Base-by-base conservation (phyloP, 805 yeast genomes). In the Wickerhamomyces bisporus region DNA sequence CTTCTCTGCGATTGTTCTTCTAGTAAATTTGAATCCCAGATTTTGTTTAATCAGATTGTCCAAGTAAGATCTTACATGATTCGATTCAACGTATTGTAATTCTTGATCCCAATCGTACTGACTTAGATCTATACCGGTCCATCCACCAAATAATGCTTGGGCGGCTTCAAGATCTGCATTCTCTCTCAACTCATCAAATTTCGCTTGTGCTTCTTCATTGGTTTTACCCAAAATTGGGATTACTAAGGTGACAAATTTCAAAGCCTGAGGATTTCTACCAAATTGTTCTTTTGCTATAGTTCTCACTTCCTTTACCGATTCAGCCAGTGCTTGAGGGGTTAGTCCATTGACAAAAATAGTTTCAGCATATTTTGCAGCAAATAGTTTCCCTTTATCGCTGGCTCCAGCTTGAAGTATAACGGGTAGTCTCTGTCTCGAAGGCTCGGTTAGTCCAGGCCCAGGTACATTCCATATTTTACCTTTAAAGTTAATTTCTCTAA, bases 331-430 rank as follows among this genome's bases (percentile, higher is more conserved):
- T 30, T 52, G 57, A 15, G 68, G 65, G 30, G 59, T 44, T 36
- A 50, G 53, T 13, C 53, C 52, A 17, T 56, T 49, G n/a, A 65
- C 48, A 36, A 64, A 65, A 5, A 65, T 60, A 6, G 55, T 58
- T 40, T 67, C 72, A 2, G 71, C 71, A 48, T 61, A 58, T 37
- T 60, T 57, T 12, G 73, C 71, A 7, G 71, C 72, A 45, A 64
- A 62, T 6, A 58, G 60, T 33, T 57, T 58, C 9, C 71, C 70
- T 10, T 53, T 55, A 5, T 57, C 45, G 5, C 70, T 62, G 27
- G 64, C 53, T 3, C 73, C 72, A 2, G 71, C 68, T 43, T 68
- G 71, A 28, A 66, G 52, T 26, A 68, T 49, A 9, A 68, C 59
- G 2, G 73, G 73, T 2, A 68, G 44, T 48, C 71, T 59, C 43